phyloP scores from a whole-genome alignment of 805 yeast genomes.

The Priceomyces fermenticarens region DNA sequence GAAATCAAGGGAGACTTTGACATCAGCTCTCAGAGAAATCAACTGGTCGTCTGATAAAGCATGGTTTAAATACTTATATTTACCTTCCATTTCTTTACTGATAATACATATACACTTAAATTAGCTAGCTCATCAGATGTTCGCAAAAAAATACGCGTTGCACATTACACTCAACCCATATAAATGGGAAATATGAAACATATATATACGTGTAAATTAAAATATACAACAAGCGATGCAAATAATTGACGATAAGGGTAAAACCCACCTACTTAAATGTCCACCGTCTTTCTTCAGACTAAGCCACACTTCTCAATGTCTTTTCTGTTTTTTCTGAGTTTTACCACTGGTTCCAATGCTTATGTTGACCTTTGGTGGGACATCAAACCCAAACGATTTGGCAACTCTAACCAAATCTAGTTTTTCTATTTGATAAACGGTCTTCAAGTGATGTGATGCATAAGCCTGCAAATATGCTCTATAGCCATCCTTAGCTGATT shows the following conservation, averaged over 20 bases:
- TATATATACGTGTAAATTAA: not conserved
- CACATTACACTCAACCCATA: not conserved
- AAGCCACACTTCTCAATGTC: conserved; percentile 16
- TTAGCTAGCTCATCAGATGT: too few relatives aligned
- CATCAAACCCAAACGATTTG: conserved; percentile 87
- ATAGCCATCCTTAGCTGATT: conserved; percentile 96
- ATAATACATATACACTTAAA: not conserved
- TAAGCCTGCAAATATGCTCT: conserved; percentile 96
- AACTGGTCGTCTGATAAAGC: conserved; percentile 1
- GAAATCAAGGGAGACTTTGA: conserved; percentile 2
- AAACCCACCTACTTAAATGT: not conserved
- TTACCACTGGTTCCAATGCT: conserved; percentile 92
- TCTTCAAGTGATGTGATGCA: conserved; percentile 92
- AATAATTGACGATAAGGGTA: not conserved
- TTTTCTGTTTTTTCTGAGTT: conserved; percentile 46
- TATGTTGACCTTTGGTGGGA: conserved; percentile 96
- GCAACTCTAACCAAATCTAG: conserved; percentile 93
- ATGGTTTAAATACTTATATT: conserved; percentile 4
- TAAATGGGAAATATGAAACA: not conserved
- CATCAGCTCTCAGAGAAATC: not conserved
- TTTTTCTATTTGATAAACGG: conserved; percentile 95
- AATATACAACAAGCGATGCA: conserved; percentile 2
- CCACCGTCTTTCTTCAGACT: not conserved
- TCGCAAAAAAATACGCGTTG: conserved; percentile 1
- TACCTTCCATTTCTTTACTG: conserved; percentile 1